phyloP scores from a whole-genome alignment of 176 grass and related monocot species.

The Phragmites australis region DNA sequence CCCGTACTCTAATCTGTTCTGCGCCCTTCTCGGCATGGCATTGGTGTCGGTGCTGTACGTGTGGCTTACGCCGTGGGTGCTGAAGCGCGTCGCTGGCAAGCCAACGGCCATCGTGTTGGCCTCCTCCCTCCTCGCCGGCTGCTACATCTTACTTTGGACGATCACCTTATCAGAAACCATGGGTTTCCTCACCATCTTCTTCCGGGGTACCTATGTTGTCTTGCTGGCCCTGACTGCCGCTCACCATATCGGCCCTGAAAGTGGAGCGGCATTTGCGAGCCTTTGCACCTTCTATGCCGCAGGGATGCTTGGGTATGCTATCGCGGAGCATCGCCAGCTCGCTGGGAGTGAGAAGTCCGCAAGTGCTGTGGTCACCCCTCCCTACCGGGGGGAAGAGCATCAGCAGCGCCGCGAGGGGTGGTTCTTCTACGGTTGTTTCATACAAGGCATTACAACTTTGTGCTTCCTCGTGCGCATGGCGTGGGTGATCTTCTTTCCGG shows the following conservation, averaged over 20 bases:
- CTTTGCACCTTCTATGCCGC: background rate
- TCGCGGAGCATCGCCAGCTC: background rate
- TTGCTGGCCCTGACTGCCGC: background rate
- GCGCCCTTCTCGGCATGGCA: no score
- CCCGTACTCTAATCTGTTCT: no score
- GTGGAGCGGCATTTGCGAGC: background rate
- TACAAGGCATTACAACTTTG: accelerated
- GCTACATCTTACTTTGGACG: background rate
- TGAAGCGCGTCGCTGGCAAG: no score
- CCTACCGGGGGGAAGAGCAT: background rate
- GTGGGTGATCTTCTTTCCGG: background rate
- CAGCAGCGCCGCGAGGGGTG: background rate
- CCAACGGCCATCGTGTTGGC: no score
- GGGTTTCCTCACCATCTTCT: background rate
- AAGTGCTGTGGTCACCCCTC: background rate
- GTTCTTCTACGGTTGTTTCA: accelerated
- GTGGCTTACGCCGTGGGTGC: no score
- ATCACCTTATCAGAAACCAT: background rate
- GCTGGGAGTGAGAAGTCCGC: background rate
- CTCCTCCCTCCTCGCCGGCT: background rate
- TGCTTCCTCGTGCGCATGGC: background rate
- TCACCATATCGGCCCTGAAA: background rate
- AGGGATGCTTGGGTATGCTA: background rate
- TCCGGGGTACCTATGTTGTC: background rate
- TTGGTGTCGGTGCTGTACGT: no score